These are phyloP conservation scores for Trametes versicolor DNA, from an alignment of 1,284 basidiomycete species.

Conservation along the genomic window DNA sequence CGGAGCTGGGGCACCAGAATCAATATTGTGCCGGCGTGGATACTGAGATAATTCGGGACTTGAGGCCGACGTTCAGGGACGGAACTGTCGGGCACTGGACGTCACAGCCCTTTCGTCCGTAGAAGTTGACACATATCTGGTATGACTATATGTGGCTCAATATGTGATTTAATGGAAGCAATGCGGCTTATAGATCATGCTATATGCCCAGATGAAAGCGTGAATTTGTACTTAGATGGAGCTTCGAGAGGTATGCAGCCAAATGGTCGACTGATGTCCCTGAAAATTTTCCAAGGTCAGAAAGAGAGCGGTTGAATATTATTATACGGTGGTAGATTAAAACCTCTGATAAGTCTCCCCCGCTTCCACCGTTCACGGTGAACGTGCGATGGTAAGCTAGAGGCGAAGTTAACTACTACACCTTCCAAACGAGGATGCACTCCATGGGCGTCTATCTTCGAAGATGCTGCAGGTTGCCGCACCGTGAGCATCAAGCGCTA, in stretches of 20 bases:
- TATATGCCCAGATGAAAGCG: no score
- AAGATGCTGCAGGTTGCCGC: constrained; percentile 2
- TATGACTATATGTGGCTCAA: no score
- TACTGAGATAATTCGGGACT: background rate
- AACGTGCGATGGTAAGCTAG: background rate
- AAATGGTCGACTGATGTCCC: no score
- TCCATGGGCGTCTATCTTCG: constrained; percentile 8
- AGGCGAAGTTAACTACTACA: background rate
- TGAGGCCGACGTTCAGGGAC: background rate
- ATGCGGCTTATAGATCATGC: no score
- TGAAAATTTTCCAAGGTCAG: no score
- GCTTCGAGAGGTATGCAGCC: no score
- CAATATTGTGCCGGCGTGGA: background rate
- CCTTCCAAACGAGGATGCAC: constrained; percentile 7
- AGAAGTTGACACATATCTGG: no score
- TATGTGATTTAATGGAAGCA: no score
- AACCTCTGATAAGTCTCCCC: background rate
- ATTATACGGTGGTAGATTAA: background rate
- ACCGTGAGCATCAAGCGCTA: constrained; percentile 7
- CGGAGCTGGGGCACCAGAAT: background rate
- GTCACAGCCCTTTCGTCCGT: no score
- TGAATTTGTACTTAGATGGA: no score
- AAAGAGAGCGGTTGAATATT: no score
- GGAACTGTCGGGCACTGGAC: no score
- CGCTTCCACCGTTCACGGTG: background rate